phyloP scores from a whole-genome alignment of 2,329 filamentous ascomycete species.

The Claviceps sorghi region DNA sequence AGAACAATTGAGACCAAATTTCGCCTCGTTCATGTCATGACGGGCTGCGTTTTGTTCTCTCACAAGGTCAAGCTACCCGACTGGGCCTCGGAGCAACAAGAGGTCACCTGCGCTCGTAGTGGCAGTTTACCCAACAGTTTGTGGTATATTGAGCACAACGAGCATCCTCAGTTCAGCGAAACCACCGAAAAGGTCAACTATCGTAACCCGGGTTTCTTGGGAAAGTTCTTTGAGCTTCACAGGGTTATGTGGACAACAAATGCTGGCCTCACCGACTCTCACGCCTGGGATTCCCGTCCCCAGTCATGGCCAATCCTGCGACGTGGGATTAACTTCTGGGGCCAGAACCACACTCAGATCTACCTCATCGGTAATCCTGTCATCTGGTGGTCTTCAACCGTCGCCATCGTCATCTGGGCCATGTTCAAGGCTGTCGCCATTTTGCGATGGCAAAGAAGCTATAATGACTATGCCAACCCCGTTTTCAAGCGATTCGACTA shows the following conservation, averaged over 20 bases:
- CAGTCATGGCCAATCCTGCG: constrained; percentile 82
- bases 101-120: constrained; percentile 90
- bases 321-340: constrained; percentile 99
- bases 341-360: constrained; percentile 81
- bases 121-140: constrained; percentile 91
- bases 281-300: constrained; percentile 95
- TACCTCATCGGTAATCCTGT: constrained; percentile 92
- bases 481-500: constrained; percentile 97
- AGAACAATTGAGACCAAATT: constrained; percentile 97
- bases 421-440: constrained; percentile 78
- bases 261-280: constrained; percentile 86
- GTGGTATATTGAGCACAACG: constrained; percentile 91
- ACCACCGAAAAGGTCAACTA: constrained; percentile 93
- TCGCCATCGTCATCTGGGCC: constrained; percentile 61
- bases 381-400: constrained; percentile 83
- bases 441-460: constrained; percentile 89
- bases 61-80: constrained; percentile 98
- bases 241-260: constrained; percentile 99
- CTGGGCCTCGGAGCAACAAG: constrained; percentile 96
- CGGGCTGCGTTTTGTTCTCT: constrained; percentile 87
- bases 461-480: constrained; percentile 64
- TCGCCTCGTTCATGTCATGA: constrained; percentile 89
- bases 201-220: constrained; percentile 82
- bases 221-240: constrained; percentile 95
- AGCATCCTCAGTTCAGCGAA: constrained; percentile 60